Conservation (phyloP, 345 rosid species). For the Erucastrum elatum region DNA sequence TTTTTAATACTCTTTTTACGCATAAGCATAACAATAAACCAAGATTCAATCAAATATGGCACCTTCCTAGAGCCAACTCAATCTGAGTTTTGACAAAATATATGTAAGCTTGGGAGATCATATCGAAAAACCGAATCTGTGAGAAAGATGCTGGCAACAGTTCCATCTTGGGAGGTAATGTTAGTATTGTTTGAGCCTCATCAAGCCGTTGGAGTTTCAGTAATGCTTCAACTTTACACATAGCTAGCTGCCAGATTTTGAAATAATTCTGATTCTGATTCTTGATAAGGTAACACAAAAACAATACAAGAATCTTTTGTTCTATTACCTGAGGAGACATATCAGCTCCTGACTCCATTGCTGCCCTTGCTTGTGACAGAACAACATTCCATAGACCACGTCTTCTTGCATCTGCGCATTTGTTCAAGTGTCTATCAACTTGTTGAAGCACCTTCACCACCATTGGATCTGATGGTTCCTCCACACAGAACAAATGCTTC, state of each 20-base stretch:
- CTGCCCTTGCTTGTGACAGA: constrained; percentile 65
- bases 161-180: constrained; percentile 53
- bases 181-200: constrained; percentile 63
- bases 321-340: constrained; percentile 68
- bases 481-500: constrained; percentile 54
- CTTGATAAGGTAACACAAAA: constrained; percentile 33
- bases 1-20: constrained; percentile 36
- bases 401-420: constrained; percentile 73
- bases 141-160: constrained; percentile 42
- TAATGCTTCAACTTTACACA: constrained; percentile 96
- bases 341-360: constrained; percentile 86
- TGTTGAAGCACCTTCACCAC: constrained; percentile 63
- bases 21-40: constrained; percentile 12
- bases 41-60: constrained; percentile 15
- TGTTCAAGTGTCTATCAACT: constrained; percentile 68
- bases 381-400: constrained; percentile 71
- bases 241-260: constrained; percentile 63
- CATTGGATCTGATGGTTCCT: constrained; percentile 57
- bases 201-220: constrained; percentile 80
- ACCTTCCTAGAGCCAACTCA: constrained; percentile 97
- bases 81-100: constrained; percentile 74
- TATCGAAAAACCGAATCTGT: constrained; percentile 63
- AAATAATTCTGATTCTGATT: constrained; percentile 24
- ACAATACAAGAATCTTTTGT: not conserved
- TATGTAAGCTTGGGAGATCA: constrained; percentile 76